A percentile compares a stretch with the other conserved stretches of the same genome.
Evolutionary conservation across 1,139 yeast genomes (phyloP).

Genomic region (Kodamaea arcana): DNA sequence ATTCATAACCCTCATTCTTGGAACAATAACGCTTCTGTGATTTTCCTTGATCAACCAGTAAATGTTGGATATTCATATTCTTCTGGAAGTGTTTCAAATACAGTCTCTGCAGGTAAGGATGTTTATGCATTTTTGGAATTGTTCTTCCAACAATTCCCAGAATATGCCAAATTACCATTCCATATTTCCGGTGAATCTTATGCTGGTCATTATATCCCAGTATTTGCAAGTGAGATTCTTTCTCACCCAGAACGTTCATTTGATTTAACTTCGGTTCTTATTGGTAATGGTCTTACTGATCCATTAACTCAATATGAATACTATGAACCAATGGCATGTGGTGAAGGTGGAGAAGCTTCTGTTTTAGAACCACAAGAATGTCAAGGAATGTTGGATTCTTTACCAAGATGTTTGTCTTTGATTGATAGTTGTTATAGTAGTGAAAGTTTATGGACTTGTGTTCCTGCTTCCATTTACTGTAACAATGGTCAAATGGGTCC

Average conservation of each 20-base stretch:
- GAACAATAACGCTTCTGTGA: slow-evolving; percentile 86
- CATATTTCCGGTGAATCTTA: slow-evolving; percentile 99
- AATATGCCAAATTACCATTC: slow-evolving; percentile 68
- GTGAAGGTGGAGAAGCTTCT: slow-evolving; percentile 82
- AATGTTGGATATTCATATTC: slow-evolving; percentile 91
- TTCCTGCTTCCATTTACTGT: slow-evolving; percentile 90
- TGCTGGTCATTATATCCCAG: slow-evolving; percentile 97
- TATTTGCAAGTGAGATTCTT: slow-evolving; percentile 82
- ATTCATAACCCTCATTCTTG: slow-evolving; percentile 76
- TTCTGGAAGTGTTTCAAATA: slow-evolving; percentile 55
- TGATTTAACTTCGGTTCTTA: slow-evolving; percentile 80
- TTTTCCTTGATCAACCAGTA: slow-evolving; percentile 93
- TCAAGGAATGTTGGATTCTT: slow-evolving; percentile 62
- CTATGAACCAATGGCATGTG: slow-evolving; percentile 98
- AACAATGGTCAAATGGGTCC: slow-evolving; percentile 85
- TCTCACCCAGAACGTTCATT: slow-evolving; percentile 74
- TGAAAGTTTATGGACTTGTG: slow-evolving; percentile 83
- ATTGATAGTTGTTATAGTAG: slow-evolving; percentile 78
- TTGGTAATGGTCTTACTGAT: slow-evolving; percentile 96
- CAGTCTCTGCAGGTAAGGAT: slow-evolving; percentile 88
- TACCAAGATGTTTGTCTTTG: slow-evolving; percentile 79
- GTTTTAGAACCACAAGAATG: slow-evolving; percentile 80
- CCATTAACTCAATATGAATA: slow-evolving; percentile 83
- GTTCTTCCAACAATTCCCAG: slow-evolving; percentile 88
- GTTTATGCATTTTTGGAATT: slow-evolving; percentile 87